Percentiles rank a stretch among this genome's conserved stretches.
Conservation (phyloP, 768 basidiomycete species). For the Boletus reticulatus region DNA sequence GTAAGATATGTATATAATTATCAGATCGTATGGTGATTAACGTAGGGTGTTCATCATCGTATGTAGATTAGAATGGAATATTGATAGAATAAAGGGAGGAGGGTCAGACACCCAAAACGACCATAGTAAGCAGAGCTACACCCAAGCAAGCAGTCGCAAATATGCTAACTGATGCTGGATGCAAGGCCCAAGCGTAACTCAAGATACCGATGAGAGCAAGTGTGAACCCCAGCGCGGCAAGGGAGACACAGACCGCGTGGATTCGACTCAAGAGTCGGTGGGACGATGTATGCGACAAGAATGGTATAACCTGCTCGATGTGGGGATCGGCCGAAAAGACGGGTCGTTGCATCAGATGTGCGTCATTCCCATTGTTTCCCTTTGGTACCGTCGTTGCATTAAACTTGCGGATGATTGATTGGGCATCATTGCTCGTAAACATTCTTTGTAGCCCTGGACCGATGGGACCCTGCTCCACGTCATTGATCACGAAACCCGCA, state of each 20-base stretch:
- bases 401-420: neutral
- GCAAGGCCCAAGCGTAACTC: conserved; percentile 49
- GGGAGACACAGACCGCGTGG: conserved; percentile 48
- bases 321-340: conserved; percentile 48
- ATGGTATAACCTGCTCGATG: conserved; percentile 48
- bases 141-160: conserved; percentile 41
- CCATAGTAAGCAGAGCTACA: conserved; percentile 29
- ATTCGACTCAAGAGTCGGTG: conserved; percentile 45
- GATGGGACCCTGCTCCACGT: neutral
- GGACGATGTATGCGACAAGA: conserved; percentile 36
- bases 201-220: conserved; percentile 49
- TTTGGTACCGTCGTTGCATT: too few relatives aligned
- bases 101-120: conserved; percentile 4
- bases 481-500: neutral
- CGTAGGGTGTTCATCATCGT: too few relatives aligned
- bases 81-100: neutral
- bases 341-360: conserved; percentile 12
- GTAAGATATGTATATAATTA: too few relatives aligned
- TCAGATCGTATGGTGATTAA: too few relatives aligned
- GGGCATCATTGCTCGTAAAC: neutral
- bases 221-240: conserved; percentile 48
- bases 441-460: too few relatives aligned
- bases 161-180: conserved; percentile 44
- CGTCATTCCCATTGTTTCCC: neutral
- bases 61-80: neutral